phyloP scores from a whole-genome alignment of 2,329 filamentous ascomycete species.

The Aspergillus aculeatinus region DNA sequence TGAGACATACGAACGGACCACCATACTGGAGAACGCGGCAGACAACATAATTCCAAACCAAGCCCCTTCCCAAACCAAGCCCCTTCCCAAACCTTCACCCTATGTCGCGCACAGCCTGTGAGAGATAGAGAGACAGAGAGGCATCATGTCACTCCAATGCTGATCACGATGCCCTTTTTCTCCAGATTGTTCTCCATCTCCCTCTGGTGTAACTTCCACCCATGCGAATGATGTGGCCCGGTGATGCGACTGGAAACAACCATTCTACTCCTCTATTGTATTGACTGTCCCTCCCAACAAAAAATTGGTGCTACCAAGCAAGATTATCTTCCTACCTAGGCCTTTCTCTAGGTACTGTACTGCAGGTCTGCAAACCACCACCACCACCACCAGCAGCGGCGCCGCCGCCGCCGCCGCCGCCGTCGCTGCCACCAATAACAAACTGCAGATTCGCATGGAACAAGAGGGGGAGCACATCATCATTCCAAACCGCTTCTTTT shows the following conservation, averaged over 20 bases:
- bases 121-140: not conserved
- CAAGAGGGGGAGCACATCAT: not conserved
- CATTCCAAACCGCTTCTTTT: conserved; percentile 1
- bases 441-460: not conserved
- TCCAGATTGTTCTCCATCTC: not conserved
- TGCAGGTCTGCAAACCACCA: not conserved
- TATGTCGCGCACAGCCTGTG: too few species aligned
- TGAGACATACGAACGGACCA: not conserved
- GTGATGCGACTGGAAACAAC: not conserved
- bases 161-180: not conserved
- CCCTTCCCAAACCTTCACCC: not conserved
- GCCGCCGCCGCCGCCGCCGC: not conserved
- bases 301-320: not conserved
- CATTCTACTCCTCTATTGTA: not conserved
- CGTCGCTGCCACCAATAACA: not conserved
- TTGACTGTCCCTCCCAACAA: not conserved
- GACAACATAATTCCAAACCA: not conserved
- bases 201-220: not conserved
- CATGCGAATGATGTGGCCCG: not conserved
- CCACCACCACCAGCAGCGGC: too few species aligned
- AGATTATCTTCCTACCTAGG: not conserved
- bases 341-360: not conserved
- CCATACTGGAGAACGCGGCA: not conserved
- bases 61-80: not conserved
- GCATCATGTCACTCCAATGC: not conserved